phyloP scores from a whole-genome alignment of 768 basidiomycete species.

The Crucibulum laeve region DNA sequence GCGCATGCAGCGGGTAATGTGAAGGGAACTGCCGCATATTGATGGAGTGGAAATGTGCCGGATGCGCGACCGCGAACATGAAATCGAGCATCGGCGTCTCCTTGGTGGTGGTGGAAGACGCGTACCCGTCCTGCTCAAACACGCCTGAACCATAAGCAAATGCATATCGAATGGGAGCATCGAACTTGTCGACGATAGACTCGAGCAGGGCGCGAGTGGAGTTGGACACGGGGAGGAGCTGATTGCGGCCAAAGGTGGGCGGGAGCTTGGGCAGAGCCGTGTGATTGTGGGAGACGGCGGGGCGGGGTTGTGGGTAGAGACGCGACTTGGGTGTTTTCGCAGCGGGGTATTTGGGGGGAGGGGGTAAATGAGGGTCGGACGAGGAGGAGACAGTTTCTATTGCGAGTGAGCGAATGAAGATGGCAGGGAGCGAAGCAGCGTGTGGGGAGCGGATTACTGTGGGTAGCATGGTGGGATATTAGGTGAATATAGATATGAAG shows the following conservation, averaged over 20 bases:
- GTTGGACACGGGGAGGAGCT: constrained; percentile 74
- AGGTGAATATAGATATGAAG: background rate
- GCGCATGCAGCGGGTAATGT: constrained; percentile 89
- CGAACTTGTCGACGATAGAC: constrained; percentile 72
- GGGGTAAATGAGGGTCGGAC: constrained; percentile 30
- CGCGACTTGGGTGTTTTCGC: constrained; percentile 25
- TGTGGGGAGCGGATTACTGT: constrained; percentile 10
- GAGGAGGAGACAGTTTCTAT: constrained; percentile 36
- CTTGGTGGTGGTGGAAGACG: constrained; percentile 15
- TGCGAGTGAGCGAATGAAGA: constrained; percentile 34
- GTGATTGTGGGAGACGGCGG: constrained; percentile 31
- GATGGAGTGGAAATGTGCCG: constrained; percentile 91
- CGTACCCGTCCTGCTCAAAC: constrained; percentile 87
- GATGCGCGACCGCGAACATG: constrained; percentile 92
- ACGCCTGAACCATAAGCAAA: constrained; percentile 98
- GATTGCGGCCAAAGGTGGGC: constrained; percentile 74
- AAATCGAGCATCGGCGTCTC: constrained; percentile 88
- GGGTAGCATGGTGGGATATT: constrained; percentile 12
- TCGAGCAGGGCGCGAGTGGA: constrained; percentile 79
- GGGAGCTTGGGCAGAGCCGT: constrained; percentile 52
- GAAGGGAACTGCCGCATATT: constrained; percentile 90
- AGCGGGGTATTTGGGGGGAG: constrained; percentile 18
- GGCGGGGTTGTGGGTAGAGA: constrained; percentile 45
- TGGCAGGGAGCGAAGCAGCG: constrained; percentile 13
- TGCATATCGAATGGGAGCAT: constrained; percentile 92